A percentile compares a stretch with the other conserved stretches of the same genome.
These are phyloP conservation scores for Candida pseudoglaebosa DNA, from an alignment of 805 yeast species.

Conservation along the genomic window DNA sequence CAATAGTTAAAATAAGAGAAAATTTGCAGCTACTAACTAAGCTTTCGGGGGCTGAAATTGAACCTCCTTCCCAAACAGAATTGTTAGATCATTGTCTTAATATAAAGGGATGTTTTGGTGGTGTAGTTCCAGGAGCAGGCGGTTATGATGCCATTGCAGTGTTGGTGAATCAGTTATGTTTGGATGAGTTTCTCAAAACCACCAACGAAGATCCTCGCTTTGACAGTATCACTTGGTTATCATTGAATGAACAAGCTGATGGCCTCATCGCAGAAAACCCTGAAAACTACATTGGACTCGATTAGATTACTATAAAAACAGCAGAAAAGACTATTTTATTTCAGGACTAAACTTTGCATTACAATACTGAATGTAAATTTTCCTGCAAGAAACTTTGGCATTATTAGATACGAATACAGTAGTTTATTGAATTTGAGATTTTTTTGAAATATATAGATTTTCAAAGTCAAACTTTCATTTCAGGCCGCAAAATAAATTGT, in stretches of 20 bases:
- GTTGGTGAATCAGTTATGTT: conserved; percentile 49
- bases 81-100: conserved; percentile 50
- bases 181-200: conserved; percentile 21
- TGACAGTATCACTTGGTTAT: conserved; percentile 59
- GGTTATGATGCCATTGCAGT: conserved; percentile 91
- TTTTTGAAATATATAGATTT: too few relatives aligned
- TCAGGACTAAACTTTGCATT: too few relatives aligned
- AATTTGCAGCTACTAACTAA: conserved; percentile 58
- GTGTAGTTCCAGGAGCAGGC: conserved; percentile 99
- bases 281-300: conserved; percentile 23
- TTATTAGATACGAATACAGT: too few relatives aligned
- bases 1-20: conserved; percentile 51
- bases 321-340: not conserved
- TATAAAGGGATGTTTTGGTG: conserved; percentile 79
- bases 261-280: conserved; percentile 54
- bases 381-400: too few relatives aligned
- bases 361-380: too few relatives aligned
- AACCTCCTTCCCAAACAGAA: conserved; percentile 72
- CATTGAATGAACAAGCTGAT: conserved; percentile 55
- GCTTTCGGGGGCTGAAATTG: conserved; percentile 78
- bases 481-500: too few relatives aligned
- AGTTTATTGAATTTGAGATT: too few relatives aligned
- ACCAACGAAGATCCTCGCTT: conserved; percentile 27
- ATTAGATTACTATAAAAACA: not conserved
- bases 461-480: too few relatives aligned